Conservation (phyloP, 208 protist genomes). For the Herpetomonas samuelpessoai region DNA sequence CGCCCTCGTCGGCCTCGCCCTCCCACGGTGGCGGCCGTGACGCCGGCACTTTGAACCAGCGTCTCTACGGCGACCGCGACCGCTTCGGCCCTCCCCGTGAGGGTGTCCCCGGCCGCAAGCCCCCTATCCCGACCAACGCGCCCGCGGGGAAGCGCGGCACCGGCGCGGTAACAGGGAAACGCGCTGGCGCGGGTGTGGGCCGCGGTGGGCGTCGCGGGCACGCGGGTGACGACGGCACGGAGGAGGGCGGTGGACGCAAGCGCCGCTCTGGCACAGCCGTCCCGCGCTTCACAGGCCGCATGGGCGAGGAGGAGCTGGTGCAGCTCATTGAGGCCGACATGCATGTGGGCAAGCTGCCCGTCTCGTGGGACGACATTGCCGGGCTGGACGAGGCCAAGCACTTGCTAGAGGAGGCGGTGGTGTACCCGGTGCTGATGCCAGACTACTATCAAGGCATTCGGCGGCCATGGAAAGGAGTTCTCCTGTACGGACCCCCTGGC, state of each 20-base stretch:
- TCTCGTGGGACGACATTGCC: slow-evolving; percentile 89
- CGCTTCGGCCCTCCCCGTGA: slow-evolving; percentile 65
- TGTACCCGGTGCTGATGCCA: slow-evolving; percentile 91
- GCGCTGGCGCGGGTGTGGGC: not conserved
- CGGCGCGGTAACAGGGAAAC: not conserved
- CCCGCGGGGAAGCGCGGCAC: not conserved
- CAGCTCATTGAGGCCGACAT: slow-evolving; percentile 86
- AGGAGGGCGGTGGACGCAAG: not conserved
- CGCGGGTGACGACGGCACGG: slow-evolving; percentile 7
- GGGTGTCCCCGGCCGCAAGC: slow-evolving; percentile 2
- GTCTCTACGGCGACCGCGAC: slow-evolving; percentile 77
- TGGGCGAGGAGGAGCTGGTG: slow-evolving; percentile 81
- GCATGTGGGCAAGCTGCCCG: slow-evolving; percentile 56
- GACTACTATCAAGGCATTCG: slow-evolving; percentile 93
- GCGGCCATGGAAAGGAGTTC: slow-evolving; percentile 89
- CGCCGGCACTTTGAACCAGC: slow-evolving; percentile 30
- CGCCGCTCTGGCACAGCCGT: slow-evolving; percentile 5
- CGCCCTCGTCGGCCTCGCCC: not conserved
- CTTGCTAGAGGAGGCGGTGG: slow-evolving; percentile 90
- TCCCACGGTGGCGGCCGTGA: not conserved
- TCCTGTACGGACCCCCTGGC: slow-evolving; percentile 92
- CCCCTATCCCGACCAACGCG: not conserved
- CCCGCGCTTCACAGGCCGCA: slow-evolving; percentile 50
- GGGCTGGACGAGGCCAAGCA: slow-evolving; percentile 91
- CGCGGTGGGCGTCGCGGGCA: slow-evolving; percentile 2